Conservation (phyloP, 768 basidiomycete genomes). For the Leccinum subgranulosum region DNA sequence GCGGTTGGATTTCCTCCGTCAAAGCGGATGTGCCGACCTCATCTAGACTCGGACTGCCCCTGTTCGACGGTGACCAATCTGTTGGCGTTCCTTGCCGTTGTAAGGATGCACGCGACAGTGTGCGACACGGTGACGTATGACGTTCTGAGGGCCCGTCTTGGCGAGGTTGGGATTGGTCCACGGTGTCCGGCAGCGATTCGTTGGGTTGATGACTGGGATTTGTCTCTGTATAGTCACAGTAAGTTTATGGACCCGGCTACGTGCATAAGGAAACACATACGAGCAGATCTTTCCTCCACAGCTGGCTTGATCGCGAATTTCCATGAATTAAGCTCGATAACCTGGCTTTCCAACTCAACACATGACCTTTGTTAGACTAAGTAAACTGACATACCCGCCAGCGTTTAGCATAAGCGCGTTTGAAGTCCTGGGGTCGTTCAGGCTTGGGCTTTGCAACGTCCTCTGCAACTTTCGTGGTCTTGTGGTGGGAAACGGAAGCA, state of each 20-base stretch:
- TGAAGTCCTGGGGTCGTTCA: slow-evolving; percentile 8
- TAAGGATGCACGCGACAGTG: slow-evolving; percentile 5
- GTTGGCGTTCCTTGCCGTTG: slow-evolving; percentile 27
- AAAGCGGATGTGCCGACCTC: neutral
- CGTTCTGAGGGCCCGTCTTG: neutral
- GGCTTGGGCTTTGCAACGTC: slow-evolving; percentile 3
- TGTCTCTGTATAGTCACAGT: slow-evolving; percentile 4
- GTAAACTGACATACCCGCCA: slow-evolving; percentile 21
- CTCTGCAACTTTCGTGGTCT: neutral
- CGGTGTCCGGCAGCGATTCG: neutral
- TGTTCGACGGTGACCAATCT: slow-evolving; percentile 28
- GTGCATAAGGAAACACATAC: slow-evolving; percentile 11
- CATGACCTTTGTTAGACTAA: neutral
- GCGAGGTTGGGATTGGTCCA: neutral
- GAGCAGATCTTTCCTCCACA: neutral
- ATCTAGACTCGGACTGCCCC: slow-evolving; percentile 19
- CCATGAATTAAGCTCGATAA: slow-evolving; percentile 9
- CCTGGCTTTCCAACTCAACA: slow-evolving; percentile 12
- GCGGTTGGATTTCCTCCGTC: neutral
- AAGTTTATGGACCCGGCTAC: neutral
- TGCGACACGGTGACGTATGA: slow-evolving; percentile 2
- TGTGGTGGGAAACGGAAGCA: slow-evolving; percentile 2
- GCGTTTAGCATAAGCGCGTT: slow-evolving; percentile 21
- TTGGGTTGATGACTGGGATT: neutral
- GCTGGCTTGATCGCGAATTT: slow-evolving; percentile 12